Conservation (phyloP, 129 eudicot genomes). For the Escallonia herrerae region DNA sequence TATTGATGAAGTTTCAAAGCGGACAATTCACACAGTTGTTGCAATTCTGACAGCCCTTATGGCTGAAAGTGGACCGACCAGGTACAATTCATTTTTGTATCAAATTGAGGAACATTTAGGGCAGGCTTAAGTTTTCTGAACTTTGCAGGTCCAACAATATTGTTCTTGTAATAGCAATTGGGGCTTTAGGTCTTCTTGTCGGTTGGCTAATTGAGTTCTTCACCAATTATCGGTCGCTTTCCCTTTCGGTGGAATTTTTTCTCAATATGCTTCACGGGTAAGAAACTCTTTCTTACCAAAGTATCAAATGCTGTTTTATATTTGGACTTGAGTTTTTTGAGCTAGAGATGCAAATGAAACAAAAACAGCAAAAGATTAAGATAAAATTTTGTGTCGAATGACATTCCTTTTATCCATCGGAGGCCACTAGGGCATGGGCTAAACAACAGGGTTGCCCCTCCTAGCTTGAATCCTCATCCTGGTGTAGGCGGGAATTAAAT, state of each 20-base stretch:
- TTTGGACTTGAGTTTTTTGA: background rate
- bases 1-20: conserved; percentile 71
- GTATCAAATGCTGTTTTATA: background rate
- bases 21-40: conserved; percentile 84
- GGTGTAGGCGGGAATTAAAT: too few species aligned
- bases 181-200: conserved; percentile 60
- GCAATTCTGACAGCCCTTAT: conserved; percentile 86
- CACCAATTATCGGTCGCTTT: conserved; percentile 42
- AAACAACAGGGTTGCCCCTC: too few species aligned
- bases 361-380: too few species aligned
- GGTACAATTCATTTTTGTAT: conserved; percentile 28
- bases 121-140: conserved; percentile 1
- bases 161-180: conserved; percentile 68
- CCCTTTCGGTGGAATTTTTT: conserved; percentile 39
- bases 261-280: conserved; percentile 51
- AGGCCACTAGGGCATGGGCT: too few species aligned
- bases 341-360: too few species aligned
- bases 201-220: conserved; percentile 69
- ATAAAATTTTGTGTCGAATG: too few species aligned
- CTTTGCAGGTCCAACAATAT: conserved; percentile 72
- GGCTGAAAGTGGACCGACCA: conserved; percentile 83
- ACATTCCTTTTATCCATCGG: too few species aligned
- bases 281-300: conserved; percentile 3
- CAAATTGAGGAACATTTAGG: background rate
- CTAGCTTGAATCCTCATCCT: too few species aligned